Base-by-base conservation (phyloP, 257 asterid genomes). In the Solanum dulcamara region DNA sequence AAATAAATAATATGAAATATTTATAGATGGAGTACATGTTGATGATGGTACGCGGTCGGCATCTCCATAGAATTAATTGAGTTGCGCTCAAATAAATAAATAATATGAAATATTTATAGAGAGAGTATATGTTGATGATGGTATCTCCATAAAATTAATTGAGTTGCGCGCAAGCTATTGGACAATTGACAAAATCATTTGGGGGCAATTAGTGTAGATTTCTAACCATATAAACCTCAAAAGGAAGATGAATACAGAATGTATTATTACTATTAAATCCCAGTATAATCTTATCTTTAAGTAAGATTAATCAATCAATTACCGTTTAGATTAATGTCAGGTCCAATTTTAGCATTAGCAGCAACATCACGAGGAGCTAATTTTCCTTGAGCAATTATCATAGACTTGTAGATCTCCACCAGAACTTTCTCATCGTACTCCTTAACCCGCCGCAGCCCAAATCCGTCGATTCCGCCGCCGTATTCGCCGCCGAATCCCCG, bases 391-490 rank as follows among this genome's bases (percentile, higher is more conserved):
- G 90, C 86, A 14, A 71, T 46, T 18, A 89, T 60, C 59, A 91
- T 28, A 26, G 92, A 89, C 57, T 87, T 89, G 59, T 91, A 91
- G 86, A 89, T 85, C 91, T 89, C 90, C 37, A 86, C 42, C 1
- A 91, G 71, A 88, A 88, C 86, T 89, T 59, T 87, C 88, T 91
- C 93, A 24, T 91, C 93, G 62, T 91, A 91, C 85, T 91, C 93
- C 67, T 89, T 91, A 13, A 88, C 44, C 17, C 89, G 84, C 50
- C 89, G 81, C 59, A 67, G 17, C 42, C 95, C 97, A 85, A 94
- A 94, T 24, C 92, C 93, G 44, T 82, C 48, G 2, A 57, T 71
- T 0, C 86, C 89, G 30, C 71, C 91, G 53, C 88, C 92, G 53
- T 86, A 86, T 11, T 86, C 89, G 28, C 81, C 83, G 37, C 66